A percentile compares a stretch with the other conserved stretches of the same genome.
phyloP scores from a whole-genome alignment of 1,284 basidiomycete genomes.

The Ustilago tritici region DNA sequence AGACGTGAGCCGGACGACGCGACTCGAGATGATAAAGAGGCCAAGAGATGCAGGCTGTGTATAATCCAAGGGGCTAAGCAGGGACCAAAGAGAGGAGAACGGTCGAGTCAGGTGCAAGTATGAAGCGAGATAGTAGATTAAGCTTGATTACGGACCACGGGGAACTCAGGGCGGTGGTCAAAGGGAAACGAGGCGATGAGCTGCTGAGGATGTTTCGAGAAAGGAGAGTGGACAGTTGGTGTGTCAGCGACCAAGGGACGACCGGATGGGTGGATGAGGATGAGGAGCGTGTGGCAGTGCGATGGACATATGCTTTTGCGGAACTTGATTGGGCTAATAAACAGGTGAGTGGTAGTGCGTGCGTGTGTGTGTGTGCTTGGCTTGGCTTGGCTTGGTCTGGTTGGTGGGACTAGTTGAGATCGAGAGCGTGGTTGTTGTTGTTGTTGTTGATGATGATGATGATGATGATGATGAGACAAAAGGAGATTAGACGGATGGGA shows the following conservation, averaged over 20 bases:
- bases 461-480: not conserved
- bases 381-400: not conserved
- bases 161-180: not conserved
- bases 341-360: not conserved
- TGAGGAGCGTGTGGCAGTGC: slow-evolving; percentile 4
- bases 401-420: not conserved
- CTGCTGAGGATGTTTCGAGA: not conserved
- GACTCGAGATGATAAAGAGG: not conserved
- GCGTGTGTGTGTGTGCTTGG: not conserved
- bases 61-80: too few relatives aligned
- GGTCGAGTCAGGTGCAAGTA: not conserved
- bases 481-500: not conserved
- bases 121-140: not conserved
- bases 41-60: too few relatives aligned
- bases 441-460: not conserved
- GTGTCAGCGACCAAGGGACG: slow-evolving; percentile 2
- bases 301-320: not conserved
- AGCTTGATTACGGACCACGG: not conserved
- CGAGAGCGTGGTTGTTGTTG: not conserved
- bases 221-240: slow-evolving; percentile 4
- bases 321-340: not conserved
- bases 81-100: not conserved
- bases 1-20: not conserved
- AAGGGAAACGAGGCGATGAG: not conserved
- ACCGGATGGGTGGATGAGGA: not conserved